Base-by-base conservation (phyloP, 768 basidiomycete genomes). In the Sporobolomyces pararoseus region DNA sequence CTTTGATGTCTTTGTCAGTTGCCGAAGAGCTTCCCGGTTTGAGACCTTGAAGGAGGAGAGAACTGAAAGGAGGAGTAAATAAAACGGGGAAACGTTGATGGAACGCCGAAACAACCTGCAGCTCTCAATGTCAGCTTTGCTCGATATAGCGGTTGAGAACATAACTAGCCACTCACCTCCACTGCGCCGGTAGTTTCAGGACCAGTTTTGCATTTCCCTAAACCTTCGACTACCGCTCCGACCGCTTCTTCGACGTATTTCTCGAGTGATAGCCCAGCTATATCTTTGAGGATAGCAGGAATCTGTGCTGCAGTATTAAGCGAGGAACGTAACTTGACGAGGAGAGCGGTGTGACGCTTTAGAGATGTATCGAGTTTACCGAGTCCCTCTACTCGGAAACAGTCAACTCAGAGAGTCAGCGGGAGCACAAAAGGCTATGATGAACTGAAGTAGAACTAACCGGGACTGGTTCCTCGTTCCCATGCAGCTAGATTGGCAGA, bases 161-260 rank as follows among this genome's bases (percentile, higher is more conserved):
- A 34, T 25, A n/a, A 37, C 1, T 0, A 0, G 17, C 19, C 27
- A 75, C 76, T 74, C 70, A 95, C 96, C 84, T 98, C 94, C 23
- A 92, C 89, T 32, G 92, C 91, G 66, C 87, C 87, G 87, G 89
- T 89, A 25, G 91, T 84, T 75, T 99, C 95, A 73, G 88, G 87
- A 79, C 96, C 95, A 0, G 89, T 90, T 82, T 92, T 96, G 79
- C 93, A 95, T 72, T 89, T 85, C 13, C 80, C 80, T 47, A 93
- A 82, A 6, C 96, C 96, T 77, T 99, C 96, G 3, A 90, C 81
- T 1, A 88, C 83, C 10, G 93, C 94, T 16, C 86, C 86, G 2
- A 89, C 90, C 71, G 97, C 88, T 80, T 99, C 96, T 77, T 96
- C 94, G 55, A 94, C 84, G 78, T 99, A 98, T 80, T 96, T 98